These are phyloP conservation scores for Pichia sp. DNA, from an alignment of 1,139 yeast species.

Conservation along the genomic window DNA sequence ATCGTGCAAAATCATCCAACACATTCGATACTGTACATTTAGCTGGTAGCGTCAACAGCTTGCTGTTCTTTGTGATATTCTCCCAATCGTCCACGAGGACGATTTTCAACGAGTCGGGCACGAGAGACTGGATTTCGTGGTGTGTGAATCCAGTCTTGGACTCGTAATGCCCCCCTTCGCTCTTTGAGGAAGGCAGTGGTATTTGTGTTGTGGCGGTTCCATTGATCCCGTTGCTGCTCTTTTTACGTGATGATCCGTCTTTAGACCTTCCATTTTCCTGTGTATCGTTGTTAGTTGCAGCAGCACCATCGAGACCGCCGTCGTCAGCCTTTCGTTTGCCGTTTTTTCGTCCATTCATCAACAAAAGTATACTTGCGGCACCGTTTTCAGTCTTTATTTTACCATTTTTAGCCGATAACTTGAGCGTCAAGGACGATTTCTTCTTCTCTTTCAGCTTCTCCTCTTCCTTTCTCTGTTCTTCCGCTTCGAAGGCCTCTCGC, in stretches of 20 bases:
- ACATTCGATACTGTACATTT: slow-evolving; percentile 50
- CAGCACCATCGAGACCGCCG: too few relatives aligned
- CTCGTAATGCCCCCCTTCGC: slow-evolving; percentile 9
- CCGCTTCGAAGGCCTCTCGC: slow-evolving; percentile 7
- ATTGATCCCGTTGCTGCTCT: neutral
- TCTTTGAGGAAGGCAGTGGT: neutral
- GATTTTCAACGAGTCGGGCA: slow-evolving; percentile 68
- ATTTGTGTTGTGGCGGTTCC: too few relatives aligned
- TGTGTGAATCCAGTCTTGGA: slow-evolving; percentile 17
- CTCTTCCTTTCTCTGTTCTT: slow-evolving; percentile 7
- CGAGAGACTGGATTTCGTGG: slow-evolving; percentile 37
- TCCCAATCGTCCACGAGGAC: slow-evolving; percentile 94
- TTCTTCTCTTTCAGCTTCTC: neutral
- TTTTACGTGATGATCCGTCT: neutral
- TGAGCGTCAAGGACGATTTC: neutral
- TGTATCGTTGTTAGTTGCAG: neutral
- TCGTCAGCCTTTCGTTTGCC: neutral
- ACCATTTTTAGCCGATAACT: slow-evolving; percentile 4
- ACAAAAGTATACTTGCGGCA: neutral
- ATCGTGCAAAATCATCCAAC: slow-evolving; percentile 44
- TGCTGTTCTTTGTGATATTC: slow-evolving; percentile 73
- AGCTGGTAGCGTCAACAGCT: slow-evolving; percentile 62
- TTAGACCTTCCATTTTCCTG: neutral
- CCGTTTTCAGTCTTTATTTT: neutral
- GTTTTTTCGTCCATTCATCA: neutral